Evolutionary conservation across 2,329 filamentous ascomycete species (phyloP).

Genomic region (Fonsecaea monophora): DNA sequence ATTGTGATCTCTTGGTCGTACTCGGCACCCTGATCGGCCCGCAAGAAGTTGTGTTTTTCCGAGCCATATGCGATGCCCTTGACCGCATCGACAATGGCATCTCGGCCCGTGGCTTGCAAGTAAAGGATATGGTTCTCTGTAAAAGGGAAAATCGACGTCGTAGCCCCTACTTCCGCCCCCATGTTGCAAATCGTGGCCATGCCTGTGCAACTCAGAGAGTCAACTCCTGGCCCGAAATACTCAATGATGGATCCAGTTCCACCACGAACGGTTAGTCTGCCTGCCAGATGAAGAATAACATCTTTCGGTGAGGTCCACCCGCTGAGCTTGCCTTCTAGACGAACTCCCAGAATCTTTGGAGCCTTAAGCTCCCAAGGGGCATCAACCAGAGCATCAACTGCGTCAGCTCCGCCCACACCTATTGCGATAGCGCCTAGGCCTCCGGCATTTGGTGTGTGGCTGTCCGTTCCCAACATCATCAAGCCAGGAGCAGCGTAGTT

Average conservation of each 20-base stretch:
- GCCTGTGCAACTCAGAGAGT: slow-evolving; percentile 87
- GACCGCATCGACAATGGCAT: slow-evolving; percentile 71
- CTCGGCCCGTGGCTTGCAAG: slow-evolving; percentile 80
- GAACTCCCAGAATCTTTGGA: slow-evolving; percentile 85
- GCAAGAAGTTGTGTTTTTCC: slow-evolving; percentile 69
- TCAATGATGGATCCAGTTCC: slow-evolving; percentile 95
- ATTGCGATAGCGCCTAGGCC: slow-evolving; percentile 93
- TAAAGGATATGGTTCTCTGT: slow-evolving; percentile 84
- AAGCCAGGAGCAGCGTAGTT: slow-evolving; percentile 96
- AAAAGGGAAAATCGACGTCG: slow-evolving; percentile 93
- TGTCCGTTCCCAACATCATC: slow-evolving; percentile 99
- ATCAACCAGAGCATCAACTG: slow-evolving; percentile 93
- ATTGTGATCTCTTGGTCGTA: slow-evolving; percentile 94
- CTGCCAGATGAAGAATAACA: slow-evolving; percentile 87
- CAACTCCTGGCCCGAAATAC: slow-evolving; percentile 88
- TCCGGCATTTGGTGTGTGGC: slow-evolving; percentile 96
- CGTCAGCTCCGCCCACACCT: slow-evolving; percentile 95
- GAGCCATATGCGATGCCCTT: slow-evolving; percentile 65
- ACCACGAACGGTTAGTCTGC: slow-evolving; percentile 87
- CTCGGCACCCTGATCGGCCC: slow-evolving; percentile 78
- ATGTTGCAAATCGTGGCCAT: slow-evolving; percentile 94
- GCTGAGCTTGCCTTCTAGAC: slow-evolving; percentile 79
- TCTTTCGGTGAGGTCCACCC: slow-evolving; percentile 97
- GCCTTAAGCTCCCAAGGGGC: slow-evolving; percentile 98
- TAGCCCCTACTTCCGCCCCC: slow-evolving; percentile 87